Base-by-base conservation (phyloP, 1,284 basidiomycete species). In the Stygiomarasmius scandens region DNA sequence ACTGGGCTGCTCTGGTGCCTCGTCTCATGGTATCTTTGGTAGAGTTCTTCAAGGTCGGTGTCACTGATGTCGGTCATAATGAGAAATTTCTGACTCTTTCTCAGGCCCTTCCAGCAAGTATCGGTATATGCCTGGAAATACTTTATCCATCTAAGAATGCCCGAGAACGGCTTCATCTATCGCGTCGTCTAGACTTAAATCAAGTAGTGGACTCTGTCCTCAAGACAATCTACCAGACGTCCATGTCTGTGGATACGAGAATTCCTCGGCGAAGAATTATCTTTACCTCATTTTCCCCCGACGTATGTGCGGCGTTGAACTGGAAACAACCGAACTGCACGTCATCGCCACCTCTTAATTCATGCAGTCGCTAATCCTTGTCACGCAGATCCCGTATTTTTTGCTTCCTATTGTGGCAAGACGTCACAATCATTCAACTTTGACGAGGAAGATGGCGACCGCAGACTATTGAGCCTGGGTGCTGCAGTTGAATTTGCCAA, bases 301-400 rank as follows among this genome's bases (percentile, higher is more conserved):
- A 92, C 65, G 84, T 94, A 2, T 96, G 94, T 71, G 86, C 91
- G 2, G 88, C 91, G 16, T 73, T 99, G 56, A 98, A 99, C 72
- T 98, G 97, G 96, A 99, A 99, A 75, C 97, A 99, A 74, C 97
- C 97, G 16, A 99, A 99, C 72, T 98, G 94, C 91, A 74, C 71
- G 83, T 72, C 46, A 51, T 60, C 62, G 29, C 64, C 66, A 59
- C 49, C 56, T 27, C 47, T 57, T 38, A 48, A 56, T 59, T 5
- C 61, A 59, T 41, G 19, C n/a, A n/a, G 55, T 44, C 32, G 57
- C 41, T 25, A 63, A 47, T 48, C 55, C 55, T 55, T 56, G 52
- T 59, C 52, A 51, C 64, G 14, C 50, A 95, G 94, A 98, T 79
- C 95, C 97, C 53, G 96, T 99, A 27, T 97, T 99, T 76, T 93